A percentile compares a stretch with the other conserved stretches of the same genome.
Conservation (phyloP, 176 grass and related monocot species). For the Calamus simplicifolius region DNA sequence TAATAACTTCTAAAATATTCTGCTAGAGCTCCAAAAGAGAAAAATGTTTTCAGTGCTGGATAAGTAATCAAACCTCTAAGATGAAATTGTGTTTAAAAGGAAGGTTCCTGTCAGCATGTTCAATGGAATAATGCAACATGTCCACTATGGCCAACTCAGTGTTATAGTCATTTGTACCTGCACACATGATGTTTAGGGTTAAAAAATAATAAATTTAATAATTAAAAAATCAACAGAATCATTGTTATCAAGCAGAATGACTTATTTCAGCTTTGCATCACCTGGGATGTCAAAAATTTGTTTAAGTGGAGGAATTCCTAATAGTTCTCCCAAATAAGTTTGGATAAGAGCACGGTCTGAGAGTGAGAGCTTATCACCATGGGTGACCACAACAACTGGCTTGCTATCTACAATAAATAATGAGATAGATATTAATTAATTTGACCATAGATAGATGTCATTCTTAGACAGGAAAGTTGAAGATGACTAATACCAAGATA, state of each 20-base stretch:
- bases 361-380: constrained; percentile 39
- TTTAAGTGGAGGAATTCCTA: constrained; percentile 40
- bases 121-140: constrained; percentile 55
- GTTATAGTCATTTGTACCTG: constrained; percentile 38
- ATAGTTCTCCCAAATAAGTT: constrained; percentile 33
- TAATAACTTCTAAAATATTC: neutral
- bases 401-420: constrained; percentile 42
- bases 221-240: too few relatives aligned
- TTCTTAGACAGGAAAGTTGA: too few relatives aligned
- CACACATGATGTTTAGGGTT: constrained; percentile 12
- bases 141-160: constrained; percentile 50
- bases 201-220: too few relatives aligned
- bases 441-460: neutral
- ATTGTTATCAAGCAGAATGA: too few relatives aligned
- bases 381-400: constrained; percentile 52
- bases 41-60: neutral
- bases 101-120: constrained; percentile 59
- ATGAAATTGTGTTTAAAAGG: constrained; percentile 34
- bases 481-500: too few relatives aligned
- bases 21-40: constrained; percentile 1
- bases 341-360: constrained; percentile 28
- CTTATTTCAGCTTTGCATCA: constrained; percentile 6
- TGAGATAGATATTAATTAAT: neutral
- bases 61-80: constrained; percentile 38
- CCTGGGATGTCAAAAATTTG: constrained; percentile 68